Base-by-base conservation (phyloP, 1,284 basidiomycete genomes). In the Taiwanofungus camphoratus region DNA sequence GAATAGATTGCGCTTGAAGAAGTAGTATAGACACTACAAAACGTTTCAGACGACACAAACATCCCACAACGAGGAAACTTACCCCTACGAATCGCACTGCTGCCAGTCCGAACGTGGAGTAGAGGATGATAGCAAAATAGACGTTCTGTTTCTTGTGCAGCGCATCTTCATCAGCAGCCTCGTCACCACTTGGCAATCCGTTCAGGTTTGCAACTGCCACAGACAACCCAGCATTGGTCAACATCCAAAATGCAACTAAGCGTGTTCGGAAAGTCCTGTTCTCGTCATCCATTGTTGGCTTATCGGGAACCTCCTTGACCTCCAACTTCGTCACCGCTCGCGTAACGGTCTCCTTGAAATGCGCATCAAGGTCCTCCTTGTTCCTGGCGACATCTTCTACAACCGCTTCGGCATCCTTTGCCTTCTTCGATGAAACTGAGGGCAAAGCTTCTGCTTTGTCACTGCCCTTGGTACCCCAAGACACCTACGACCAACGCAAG, bases 371-470 rank as follows among this genome's bases (percentile, higher is more conserved):
- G 60, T 96, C 92, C 54, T 88, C 87, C 64, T 91, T 88, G 24
- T 77, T 78, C 50, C 79, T 79, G 49, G 80, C 79, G 21, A 77
- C 83, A 61, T 88, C 92, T 55, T 92, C 89, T 12, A 93, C 88
- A 20, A 92, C 85, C 5, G 84, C 79, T 43, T 83, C 87, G 2
- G 81, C 77, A 36, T 78, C 82, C 61, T 90, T 89, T 29, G 72
- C 69, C 63, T 92, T 92, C 51, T 82, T 86, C 6, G 86, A 93
- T 11, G 82, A 88, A 36, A 96, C 82, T 0, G 91, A 88, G 0
- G 94, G 95, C n/a, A 98, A 70, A 1, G 87, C 87, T 55, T 97
- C 94, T 0, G 83, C 92, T 63, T 95, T 94, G 69, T 98, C 95
- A 45, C 89, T 92, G 39, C 94, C 94, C 67, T 95, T 95, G 8